Base-by-base conservation (phyloP, 1,284 basidiomycete species). In the Leucoagaricus sp. region DNA sequence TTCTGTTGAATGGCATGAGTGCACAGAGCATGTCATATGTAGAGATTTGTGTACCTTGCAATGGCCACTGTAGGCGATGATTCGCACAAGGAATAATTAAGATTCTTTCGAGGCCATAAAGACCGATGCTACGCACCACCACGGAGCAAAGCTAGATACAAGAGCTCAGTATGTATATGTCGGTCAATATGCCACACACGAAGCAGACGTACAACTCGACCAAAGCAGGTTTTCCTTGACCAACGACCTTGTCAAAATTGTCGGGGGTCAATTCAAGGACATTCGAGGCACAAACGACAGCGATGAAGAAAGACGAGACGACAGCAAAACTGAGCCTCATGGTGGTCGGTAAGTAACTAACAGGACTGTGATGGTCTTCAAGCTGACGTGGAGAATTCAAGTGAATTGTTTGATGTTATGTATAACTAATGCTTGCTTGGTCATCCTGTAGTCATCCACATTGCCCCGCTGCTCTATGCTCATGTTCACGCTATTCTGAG, bases 201-300 rank as follows among this genome's bases (percentile, higher is more conserved):
- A 10, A 38, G 49, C 38, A 38, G n/a, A 82, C 91, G 74, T 66
- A 94, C 89, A 96, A 96, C 74, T 95, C 93, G 26, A 96, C 91
- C 41, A 95, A 80, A 63, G 89, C 92, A 53, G 89, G 86, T 69
- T 86, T 92, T 58, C 89, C 91, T 60, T 87, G 72, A 38, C 91
- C 94, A 67, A 94, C 74, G 53, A 85, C 72, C 41, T 75, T 63
- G 69, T 94, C 89, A 71, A 94, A 96, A 75, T 89, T 94, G 60
- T 80, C 77, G 0, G 87, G 78, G 48, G 71, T 82, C 47, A 96
- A 84, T 15, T 94, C 93, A 52, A 94, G 62, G 49, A 94, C 93
- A 64, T 93, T 93, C n/a, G 86, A 93, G 28, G 87, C 93, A 60
- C 69, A 70, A 40, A 77, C 89, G 49, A 79, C 74, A 29, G 82